phyloP scores from a whole-genome alignment of 805 yeast genomes.

The Spencermartinsiella europaea region DNA sequence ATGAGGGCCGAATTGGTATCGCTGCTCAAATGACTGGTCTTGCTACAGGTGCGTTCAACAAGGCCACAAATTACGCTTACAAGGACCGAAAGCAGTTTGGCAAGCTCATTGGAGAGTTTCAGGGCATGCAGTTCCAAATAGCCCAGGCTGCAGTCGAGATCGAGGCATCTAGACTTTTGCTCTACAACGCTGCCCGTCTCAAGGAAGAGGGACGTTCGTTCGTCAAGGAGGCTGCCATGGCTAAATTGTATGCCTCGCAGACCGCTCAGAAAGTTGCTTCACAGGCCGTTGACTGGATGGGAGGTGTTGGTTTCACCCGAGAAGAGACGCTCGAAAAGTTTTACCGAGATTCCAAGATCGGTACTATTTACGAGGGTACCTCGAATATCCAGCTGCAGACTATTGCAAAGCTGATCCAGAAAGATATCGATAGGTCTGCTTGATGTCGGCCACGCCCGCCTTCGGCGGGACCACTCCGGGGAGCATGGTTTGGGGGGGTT shows the following conservation, averaged over 20 bases:
- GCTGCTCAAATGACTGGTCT: constrained; percentile 44
- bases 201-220: constrained; percentile 39
- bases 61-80: constrained; percentile 35
- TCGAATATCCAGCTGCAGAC: constrained; percentile 41
- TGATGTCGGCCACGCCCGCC: no score
- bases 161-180: constrained; percentile 39
- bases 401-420: constrained; percentile 37
- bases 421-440: constrained; percentile 25
- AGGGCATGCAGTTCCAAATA: constrained; percentile 44
- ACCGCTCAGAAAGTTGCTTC: constrained; percentile 38
- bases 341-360: constrained; percentile 41
- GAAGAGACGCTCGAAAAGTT: constrained; percentile 40
- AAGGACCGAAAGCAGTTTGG: constrained; percentile 42
- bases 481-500: no score
- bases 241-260: constrained; percentile 38
- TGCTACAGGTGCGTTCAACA: constrained; percentile 40
- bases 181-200: constrained; percentile 42
- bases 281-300: constrained; percentile 44
- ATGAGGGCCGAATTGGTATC: constrained; percentile 43
- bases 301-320: constrained; percentile 43
- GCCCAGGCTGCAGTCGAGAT: constrained; percentile 41
- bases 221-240: constrained; percentile 43
- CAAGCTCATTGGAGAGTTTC: constrained; percentile 38
- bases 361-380: constrained; percentile 42
- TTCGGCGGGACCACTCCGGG: no score